Base-by-base conservation (phyloP, 192 early-diverging fungal species). In the Backusella circina region DNA sequence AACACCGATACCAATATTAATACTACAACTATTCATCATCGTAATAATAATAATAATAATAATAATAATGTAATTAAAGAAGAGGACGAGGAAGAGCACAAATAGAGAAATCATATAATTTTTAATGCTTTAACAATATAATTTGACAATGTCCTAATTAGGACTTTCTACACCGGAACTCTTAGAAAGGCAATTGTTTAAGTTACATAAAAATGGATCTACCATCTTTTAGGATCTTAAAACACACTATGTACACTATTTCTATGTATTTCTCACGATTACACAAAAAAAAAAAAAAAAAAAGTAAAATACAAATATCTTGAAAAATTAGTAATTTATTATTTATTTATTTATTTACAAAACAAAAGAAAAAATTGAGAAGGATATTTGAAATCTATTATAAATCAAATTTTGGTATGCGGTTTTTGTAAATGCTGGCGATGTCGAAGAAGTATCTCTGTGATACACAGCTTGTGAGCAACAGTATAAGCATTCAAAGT, bases 381-480 rank as follows among this genome's bases (percentile, higher is more conserved):
- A n/a, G 35, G 13, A 15, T 15, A 35, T 36, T n/a, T 16, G 36
- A 30, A 39, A 26, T 70, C 41, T 26, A 70, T 32, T 38, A 28
- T 44, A 44, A 18, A 28, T 70, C 38, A 70, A 70, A 39, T 1
- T 15, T 70, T 41, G 23, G 9, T 61, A 61, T 61, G 26, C 54
- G 54, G 7, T 28, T 61, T 61, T 61, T 61, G 54, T 61, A 61
- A 61, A 12, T 57, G 51, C 26, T 28, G 54, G 26, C 54, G 54
- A 26, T 61, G 54, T 61, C 54, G 54, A 61, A 26, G 28, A 61
- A 61, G 10, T 61, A 61, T 28, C 13, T 61, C 54, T 12, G 54
- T 61, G 54, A 61, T 23, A 61, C 54, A 61, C 12, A 61, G 54
- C 26, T 70, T 70, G 30, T 70, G 69, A 47, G n/a, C 37, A 31